phyloP scores from a whole-genome alignment of 192 early-diverging fungal genomes.

The Coemansia sp. region DNA sequence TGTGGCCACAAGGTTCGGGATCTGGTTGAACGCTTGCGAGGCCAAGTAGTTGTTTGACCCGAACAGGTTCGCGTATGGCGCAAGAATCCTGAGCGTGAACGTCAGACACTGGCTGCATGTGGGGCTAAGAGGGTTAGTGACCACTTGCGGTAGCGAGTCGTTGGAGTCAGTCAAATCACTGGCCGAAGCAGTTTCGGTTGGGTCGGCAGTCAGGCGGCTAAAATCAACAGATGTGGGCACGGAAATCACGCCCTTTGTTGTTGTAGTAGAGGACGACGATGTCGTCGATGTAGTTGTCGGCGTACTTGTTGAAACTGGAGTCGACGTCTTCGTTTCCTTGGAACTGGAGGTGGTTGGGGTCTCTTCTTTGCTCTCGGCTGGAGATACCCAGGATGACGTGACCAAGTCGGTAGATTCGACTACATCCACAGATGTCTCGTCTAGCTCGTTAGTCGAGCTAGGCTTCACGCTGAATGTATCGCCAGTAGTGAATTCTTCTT shows the following conservation, averaged over 20 bases:
- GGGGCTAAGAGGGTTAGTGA: conserved; percentile 34
- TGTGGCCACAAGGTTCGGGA: conserved; percentile 38
- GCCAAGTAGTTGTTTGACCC: conserved; percentile 52
- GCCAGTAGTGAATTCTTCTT: not conserved
- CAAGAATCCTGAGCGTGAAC: conserved; percentile 46
- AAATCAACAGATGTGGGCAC: conserved; percentile 55
- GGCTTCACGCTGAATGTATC: not conserved
- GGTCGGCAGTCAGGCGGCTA: conserved; percentile 28
- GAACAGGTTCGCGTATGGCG: conserved; percentile 52
- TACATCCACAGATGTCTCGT: not conserved
- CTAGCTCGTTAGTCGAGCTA: not conserved
- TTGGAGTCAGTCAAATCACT: not conserved
- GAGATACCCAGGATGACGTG: not conserved
- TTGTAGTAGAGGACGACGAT: conserved; percentile 13
- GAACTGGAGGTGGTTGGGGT: not conserved
- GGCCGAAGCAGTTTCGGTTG: conserved; percentile 15
- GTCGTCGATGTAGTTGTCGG: not conserved
- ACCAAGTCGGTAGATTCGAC: not conserved
- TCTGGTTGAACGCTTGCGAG: conserved; percentile 43
- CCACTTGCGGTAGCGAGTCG: conserved; percentile 23
- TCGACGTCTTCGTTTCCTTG: not conserved
- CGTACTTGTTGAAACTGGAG: not conserved
- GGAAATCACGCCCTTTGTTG: conserved; percentile 23
- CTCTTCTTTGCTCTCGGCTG: not conserved
- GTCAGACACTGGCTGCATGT: conserved; percentile 50